Conservation (phyloP, 2,329 filamentous ascomycete species). For the Ambrosiella cleistominuta region DNA sequence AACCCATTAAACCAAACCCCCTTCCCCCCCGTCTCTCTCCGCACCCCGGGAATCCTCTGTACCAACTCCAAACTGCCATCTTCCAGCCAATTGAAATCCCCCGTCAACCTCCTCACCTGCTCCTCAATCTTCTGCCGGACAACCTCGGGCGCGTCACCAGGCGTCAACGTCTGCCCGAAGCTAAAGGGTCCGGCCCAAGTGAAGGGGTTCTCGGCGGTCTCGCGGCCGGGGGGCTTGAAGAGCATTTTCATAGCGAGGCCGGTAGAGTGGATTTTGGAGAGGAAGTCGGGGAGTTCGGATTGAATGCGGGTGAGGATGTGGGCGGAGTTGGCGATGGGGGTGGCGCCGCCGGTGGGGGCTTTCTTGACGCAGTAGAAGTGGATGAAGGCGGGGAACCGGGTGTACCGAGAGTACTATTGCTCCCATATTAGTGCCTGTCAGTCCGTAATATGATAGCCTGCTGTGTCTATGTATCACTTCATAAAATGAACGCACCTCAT, state of each 20-base stretch:
- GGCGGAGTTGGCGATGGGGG: constrained; percentile 12
- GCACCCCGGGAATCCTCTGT: constrained; percentile 13
- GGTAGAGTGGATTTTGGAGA: constrained; percentile 12
- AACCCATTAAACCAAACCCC: constrained; percentile 14
- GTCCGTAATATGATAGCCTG: no score
- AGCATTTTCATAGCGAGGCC: constrained; percentile 15
- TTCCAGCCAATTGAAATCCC: constrained; percentile 12
- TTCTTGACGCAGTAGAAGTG: constrained; percentile 14
- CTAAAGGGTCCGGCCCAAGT: constrained; percentile 16
- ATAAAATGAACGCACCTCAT: constrained; percentile 11
- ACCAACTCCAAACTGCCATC: constrained; percentile 14
- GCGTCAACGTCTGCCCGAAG: constrained; percentile 18
- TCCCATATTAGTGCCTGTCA: neutral
- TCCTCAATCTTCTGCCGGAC: constrained; percentile 12
- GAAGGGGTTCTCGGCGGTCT: constrained; percentile 14
- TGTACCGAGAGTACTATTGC: constrained; percentile 14
- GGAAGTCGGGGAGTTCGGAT: constrained; percentile 13
- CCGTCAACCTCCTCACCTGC: constrained; percentile 13
- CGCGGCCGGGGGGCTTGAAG: constrained; percentile 14
- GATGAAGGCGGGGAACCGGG: constrained; percentile 13
- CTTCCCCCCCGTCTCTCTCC: constrained; percentile 10
- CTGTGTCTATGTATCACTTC: no score
- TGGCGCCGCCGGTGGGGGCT: constrained; percentile 13
- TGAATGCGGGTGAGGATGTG: constrained; percentile 12
- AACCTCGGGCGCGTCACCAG: constrained; percentile 8